Conservation (phyloP, 805 yeast species). For the Saturnispora sekii region DNA sequence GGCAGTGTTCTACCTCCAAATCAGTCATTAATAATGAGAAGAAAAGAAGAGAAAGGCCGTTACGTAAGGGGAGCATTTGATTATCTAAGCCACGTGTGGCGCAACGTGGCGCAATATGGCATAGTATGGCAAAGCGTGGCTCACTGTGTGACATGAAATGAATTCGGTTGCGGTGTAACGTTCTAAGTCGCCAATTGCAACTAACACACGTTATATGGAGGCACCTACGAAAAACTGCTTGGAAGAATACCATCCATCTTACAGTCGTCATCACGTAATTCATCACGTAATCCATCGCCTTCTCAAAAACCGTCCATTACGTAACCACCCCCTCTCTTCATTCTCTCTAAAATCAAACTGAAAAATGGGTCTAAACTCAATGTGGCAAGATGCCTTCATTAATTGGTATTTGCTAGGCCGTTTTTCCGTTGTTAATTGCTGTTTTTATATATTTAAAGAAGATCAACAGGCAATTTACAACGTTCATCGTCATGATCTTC, state of each 20-base stretch:
- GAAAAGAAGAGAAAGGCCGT: background rate
- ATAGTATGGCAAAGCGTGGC: too few species aligned
- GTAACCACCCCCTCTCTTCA: background rate
- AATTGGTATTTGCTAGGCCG: conserved; percentile 4
- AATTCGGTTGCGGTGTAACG: too few species aligned
- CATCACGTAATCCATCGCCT: too few species aligned
- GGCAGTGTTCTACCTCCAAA: conserved; percentile 66
- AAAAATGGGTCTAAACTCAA: background rate
- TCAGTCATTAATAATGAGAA: background rate
- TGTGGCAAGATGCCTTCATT: conserved; percentile 2
- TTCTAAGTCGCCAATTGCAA: too few species aligned
- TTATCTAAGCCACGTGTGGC: too few species aligned
- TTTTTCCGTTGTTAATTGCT: conserved; percentile 19
- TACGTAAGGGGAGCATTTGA: background rate
- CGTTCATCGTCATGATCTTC: conserved; percentile 21
- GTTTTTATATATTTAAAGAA: conserved; percentile 22
- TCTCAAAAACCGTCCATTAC: background rate
- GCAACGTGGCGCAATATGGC: too few species aligned
- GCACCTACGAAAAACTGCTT: too few species aligned
- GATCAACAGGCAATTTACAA: conserved; percentile 16
- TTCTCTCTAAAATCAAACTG: background rate
- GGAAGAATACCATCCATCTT: too few species aligned
- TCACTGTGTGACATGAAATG: background rate
- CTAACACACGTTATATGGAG: too few species aligned
- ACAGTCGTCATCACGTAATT: too few species aligned